Conservation (phyloP, 495 filamentous ascomycete genomes). For the Xylaria bambusicola region DNA sequence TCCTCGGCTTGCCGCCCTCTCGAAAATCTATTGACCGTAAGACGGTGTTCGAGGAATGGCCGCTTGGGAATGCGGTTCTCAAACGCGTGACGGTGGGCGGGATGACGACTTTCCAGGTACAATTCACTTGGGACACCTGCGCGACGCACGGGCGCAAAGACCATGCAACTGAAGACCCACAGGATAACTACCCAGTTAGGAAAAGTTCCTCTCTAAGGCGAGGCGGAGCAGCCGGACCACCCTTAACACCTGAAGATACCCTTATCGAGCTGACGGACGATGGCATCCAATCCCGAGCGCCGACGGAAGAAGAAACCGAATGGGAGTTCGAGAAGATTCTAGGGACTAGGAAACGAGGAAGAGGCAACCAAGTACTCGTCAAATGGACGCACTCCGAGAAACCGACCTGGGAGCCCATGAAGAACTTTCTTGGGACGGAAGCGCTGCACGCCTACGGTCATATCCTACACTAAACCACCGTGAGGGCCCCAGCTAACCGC, state of each 20-base stretch:
- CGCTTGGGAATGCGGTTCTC: slow-evolving; percentile 16
- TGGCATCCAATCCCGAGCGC: slow-evolving; percentile 12
- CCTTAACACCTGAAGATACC: slow-evolving; percentile 6
- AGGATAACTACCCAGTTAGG: neutral
- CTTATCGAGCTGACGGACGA: slow-evolving; percentile 14
- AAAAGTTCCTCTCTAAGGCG: neutral
- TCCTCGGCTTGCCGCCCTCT: slow-evolving; percentile 16
- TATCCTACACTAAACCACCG: neutral
- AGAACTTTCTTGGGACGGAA: slow-evolving; percentile 12
- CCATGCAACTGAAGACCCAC: slow-evolving; percentile 12
- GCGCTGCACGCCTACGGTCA: slow-evolving; percentile 16
- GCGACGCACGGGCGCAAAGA: slow-evolving; percentile 6
- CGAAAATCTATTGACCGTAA: slow-evolving; percentile 4
- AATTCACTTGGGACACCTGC: slow-evolving; percentile 12
- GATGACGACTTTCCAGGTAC: slow-evolving; percentile 17
- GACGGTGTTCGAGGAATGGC: slow-evolving; percentile 17
- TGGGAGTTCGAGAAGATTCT: slow-evolving; percentile 23
- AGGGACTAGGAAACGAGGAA: slow-evolving; percentile 12
- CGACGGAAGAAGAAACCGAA: slow-evolving; percentile 15
- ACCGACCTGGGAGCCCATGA: slow-evolving; percentile 24
- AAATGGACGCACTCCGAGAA: slow-evolving; percentile 22
- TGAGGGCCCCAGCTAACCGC: neutral
- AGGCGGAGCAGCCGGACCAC: neutral
- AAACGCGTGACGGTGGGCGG: slow-evolving; percentile 13
- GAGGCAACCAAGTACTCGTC: slow-evolving; percentile 18